phyloP scores from a whole-genome alignment of 2,329 filamentous ascomycete species.

The Aspergillus latus region DNA sequence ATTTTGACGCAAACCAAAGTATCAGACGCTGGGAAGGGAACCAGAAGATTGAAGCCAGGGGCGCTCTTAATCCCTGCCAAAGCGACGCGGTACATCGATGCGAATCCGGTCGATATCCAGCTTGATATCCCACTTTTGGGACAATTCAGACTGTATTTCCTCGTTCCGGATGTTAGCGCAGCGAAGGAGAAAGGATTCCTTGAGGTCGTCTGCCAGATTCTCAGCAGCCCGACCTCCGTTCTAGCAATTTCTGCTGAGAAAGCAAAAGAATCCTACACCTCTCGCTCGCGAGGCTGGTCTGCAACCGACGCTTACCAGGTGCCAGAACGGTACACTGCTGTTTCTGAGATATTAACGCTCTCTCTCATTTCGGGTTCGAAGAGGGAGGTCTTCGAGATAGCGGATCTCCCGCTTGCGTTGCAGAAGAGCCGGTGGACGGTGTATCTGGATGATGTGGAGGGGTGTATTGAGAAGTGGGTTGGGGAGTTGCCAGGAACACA shows the following conservation, averaged over 20 bases:
- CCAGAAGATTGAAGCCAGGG: conserved; percentile 38
- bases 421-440: conserved; percentile 69
- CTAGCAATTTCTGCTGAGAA: not conserved
- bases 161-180: conserved; percentile 62
- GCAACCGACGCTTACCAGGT: conserved; percentile 66
- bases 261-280: conserved; percentile 56
- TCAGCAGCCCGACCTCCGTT: conserved; percentile 24
- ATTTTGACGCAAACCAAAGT: conserved; percentile 47
- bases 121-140: conserved; percentile 75
- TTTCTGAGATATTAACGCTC: conserved; percentile 70
- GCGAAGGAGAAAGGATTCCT: conserved; percentile 58
- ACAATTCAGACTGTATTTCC: conserved; percentile 73
- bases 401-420: conserved; percentile 61
- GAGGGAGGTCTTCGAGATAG: conserved; percentile 64
- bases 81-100: conserved; percentile 72
- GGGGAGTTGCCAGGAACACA: conserved; percentile 55
- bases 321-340: conserved; percentile 66
- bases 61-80: conserved; percentile 63
- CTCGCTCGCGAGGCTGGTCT: conserved; percentile 57
- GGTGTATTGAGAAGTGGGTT: conserved; percentile 69
- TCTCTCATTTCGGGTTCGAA: conserved; percentile 65
- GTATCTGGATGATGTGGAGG: conserved; percentile 66
- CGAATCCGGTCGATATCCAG: conserved; percentile 74
- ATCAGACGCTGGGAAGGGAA: not conserved
- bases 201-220: conserved; percentile 55